Conservation (phyloP, 2,329 filamentous ascomycete genomes). For the Aspergillus fischeri region DNA sequence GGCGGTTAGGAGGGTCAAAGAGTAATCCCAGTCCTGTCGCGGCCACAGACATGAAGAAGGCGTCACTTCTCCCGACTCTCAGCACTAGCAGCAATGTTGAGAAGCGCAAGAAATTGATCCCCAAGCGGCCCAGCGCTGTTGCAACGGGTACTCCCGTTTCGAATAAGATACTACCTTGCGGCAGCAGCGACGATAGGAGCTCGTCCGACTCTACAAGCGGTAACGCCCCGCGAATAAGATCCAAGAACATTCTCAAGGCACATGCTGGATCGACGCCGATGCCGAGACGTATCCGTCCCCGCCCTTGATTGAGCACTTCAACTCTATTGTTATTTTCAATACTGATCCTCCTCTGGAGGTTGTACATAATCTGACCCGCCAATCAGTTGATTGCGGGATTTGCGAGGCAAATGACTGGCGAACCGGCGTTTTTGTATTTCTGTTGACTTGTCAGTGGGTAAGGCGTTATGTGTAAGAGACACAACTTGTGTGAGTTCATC, state of each 20-base stretch:
- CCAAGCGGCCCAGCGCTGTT: conserved; percentile 27
- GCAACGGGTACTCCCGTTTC: conserved; percentile 14
- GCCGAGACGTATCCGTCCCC: conserved; percentile 29
- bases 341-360: background rate
- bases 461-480: background rate
- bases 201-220: conserved; percentile 15
- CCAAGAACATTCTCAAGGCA: conserved; percentile 26
- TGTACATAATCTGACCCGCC: background rate
- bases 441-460: background rate
- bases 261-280: conserved; percentile 36
- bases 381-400: background rate
- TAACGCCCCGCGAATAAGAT: conserved; percentile 18
- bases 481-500: background rate
- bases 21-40: conserved; percentile 18
- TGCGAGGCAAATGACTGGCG: background rate
- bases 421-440: background rate
- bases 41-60: conserved; percentile 2
- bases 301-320: conserved; percentile 16
- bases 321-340: conserved; percentile 5
- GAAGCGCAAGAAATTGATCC: conserved; percentile 33
- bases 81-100: conserved; percentile 20
- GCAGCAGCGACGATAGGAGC: conserved; percentile 17
- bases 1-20: conserved; percentile 26
- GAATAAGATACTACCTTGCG: conserved; percentile 11
- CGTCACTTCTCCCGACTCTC: background rate